A percentile compares a stretch with the other conserved stretches of the same genome.
Conservation (phyloP, 176 grass and related monocot genomes). For the Aegilops umbellulata region DNA sequence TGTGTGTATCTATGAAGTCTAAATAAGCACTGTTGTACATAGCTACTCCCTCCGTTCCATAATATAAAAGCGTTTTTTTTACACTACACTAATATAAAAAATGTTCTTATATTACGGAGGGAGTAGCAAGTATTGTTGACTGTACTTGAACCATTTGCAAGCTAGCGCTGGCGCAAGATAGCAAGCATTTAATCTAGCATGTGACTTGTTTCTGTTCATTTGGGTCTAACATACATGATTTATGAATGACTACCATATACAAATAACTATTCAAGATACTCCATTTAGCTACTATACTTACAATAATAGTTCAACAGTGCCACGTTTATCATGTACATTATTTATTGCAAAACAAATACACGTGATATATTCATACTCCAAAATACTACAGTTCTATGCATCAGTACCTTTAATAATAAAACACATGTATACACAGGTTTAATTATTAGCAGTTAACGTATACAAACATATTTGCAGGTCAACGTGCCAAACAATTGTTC, state of each 20-base stretch:
- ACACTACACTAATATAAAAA: too few species aligned
- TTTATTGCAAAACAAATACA: not conserved
- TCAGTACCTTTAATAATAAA: not conserved
- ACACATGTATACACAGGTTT: not conserved
- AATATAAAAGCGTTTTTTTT: too few species aligned
- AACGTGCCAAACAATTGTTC: slow-evolving; percentile 76
- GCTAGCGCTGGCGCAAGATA: not conserved
- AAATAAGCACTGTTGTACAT: not conserved
- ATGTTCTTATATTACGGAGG: too few species aligned
- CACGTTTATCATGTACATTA: not conserved
- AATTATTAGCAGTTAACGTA: not conserved
- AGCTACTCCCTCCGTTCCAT: too few species aligned
- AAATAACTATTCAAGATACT: not conserved
- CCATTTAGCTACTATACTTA: not conserved
- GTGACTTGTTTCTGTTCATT: not conserved
- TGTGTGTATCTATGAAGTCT: not conserved
- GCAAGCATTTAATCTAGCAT: not conserved
- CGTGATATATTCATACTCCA: not conserved
- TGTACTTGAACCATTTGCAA: slow-evolving; percentile 4
- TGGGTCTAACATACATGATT: slow-evolving; percentile 4
- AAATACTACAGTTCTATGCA: not conserved
- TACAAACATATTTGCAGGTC: slow-evolving; percentile 51
- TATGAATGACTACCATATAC: not conserved
- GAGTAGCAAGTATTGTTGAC: too few species aligned
- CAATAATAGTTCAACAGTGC: not conserved